Conservation (phyloP, 306 rosid species). For the Vicia faba region DNA sequence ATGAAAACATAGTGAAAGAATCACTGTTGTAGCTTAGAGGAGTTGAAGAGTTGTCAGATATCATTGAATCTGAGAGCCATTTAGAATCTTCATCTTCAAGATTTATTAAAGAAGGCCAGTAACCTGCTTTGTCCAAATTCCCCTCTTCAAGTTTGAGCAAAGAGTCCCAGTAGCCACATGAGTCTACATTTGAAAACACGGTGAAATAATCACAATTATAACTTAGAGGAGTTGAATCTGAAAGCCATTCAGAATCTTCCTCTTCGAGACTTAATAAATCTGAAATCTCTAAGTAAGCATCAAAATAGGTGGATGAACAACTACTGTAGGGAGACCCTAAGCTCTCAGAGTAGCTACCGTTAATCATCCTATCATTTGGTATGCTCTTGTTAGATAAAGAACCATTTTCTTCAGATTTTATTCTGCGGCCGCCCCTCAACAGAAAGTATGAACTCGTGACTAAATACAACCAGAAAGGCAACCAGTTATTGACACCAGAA, state of each 20-base stretch:
- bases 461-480: constrained; percentile 40
- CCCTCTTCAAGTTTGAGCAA: constrained; percentile 49
- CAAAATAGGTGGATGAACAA: constrained; percentile 29
- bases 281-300: constrained; percentile 26
- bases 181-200: constrained; percentile 21
- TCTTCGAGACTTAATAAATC: constrained; percentile 48
- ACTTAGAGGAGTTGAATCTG: constrained; percentile 39
- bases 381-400: constrained; percentile 14
- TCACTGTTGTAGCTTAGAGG: constrained; percentile 35
- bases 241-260: constrained; percentile 48
- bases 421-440: constrained; percentile 3
- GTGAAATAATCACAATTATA: constrained; percentile 30
- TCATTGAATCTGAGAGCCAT: constrained; percentile 43
- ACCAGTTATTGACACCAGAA: constrained; percentile 12
- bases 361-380: constrained; percentile 19
- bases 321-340: not conserved
- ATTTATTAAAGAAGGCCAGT: constrained; percentile 30
- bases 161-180: constrained; percentile 36
- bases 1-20: constrained; percentile 29
- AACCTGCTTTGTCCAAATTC: constrained; percentile 37
- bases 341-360: constrained; percentile 20
- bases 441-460: constrained; percentile 35
- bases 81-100: constrained; percentile 48
- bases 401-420: not conserved
- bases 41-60: constrained; percentile 31